Conservation (phyloP, 768 basidiomycete species). For the Russula dissimulans region DNA sequence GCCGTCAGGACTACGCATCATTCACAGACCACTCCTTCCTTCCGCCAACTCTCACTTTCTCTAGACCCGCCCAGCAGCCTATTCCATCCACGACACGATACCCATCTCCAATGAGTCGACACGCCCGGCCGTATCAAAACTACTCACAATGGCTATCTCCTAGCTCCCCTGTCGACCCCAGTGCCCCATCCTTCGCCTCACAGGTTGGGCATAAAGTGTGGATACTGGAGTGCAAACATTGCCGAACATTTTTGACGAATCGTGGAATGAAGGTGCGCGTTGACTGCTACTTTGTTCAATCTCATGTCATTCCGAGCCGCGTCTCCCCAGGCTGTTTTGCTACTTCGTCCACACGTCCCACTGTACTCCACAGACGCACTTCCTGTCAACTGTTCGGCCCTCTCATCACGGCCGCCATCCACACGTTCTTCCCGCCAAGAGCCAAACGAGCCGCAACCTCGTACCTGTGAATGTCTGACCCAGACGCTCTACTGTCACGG, state of each 20-base stretch:
- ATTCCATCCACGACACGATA: neutral
- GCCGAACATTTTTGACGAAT: conserved; percentile 68
- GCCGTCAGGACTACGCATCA: neutral
- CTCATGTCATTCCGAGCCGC: neutral
- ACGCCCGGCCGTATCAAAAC: neutral
- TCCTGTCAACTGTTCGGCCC: conserved; percentile 68
- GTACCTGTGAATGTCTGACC: conserved; percentile 81
- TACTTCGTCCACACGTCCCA: conserved; percentile 70
- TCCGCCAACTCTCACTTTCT: neutral
- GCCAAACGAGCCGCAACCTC: conserved; percentile 23
- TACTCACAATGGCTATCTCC: conserved; percentile 9
- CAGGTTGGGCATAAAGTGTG: conserved; percentile 64
- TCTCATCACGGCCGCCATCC: conserved; percentile 33
- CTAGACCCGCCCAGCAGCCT: neutral
- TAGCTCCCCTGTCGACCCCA: neutral
- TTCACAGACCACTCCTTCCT: neutral
- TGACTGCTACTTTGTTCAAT: neutral
- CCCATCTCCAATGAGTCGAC: conserved; percentile 1
- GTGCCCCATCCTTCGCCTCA: conserved; percentile 28
- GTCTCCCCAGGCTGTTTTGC: conserved; percentile 59
- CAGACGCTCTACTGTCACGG: conserved; percentile 74
- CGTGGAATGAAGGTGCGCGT: conserved; percentile 68
- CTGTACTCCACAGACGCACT: conserved; percentile 78
- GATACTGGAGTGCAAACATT: conserved; percentile 69
- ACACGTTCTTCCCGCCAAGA: conserved; percentile 24